phyloP scores from a whole-genome alignment of 1,284 basidiomycete species.

The Apiotrichum mycotoxinovorans region DNA sequence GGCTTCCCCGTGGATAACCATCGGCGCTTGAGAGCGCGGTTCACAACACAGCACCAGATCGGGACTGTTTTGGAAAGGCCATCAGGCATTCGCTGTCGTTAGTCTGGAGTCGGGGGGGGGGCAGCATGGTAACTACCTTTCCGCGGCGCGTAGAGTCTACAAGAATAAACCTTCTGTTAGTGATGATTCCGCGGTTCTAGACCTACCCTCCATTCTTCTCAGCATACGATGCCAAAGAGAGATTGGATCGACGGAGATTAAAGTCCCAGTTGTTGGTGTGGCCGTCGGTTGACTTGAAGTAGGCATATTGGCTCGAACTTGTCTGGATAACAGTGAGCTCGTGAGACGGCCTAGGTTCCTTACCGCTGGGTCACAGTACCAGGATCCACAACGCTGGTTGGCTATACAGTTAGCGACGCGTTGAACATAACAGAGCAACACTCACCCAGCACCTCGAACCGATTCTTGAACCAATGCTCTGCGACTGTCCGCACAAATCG shows the following conservation, averaged over 20 bases:
- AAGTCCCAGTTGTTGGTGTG: conserved; percentile 80
- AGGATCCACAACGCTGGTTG: conserved; percentile 88
- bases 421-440: conserved; percentile 4
- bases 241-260: conserved; percentile 78
- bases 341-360: conserved; percentile 1
- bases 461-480: conserved; percentile 51
- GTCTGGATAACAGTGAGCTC: conserved; percentile 38
- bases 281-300: conserved; percentile 98
- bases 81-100: conserved; percentile 88
- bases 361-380: conserved; percentile 76
- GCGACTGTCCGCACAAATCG: conserved; percentile 64
- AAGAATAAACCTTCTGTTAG: conserved; percentile 64
- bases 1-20: not conserved
- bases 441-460: conserved; percentile 44
- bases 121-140: too few species aligned
- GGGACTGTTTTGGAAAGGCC: conserved; percentile 92
- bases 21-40: conserved; percentile 58
- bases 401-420: conserved; percentile 55
- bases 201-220: conserved; percentile 60
- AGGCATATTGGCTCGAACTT: conserved; percentile 55
- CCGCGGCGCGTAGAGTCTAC: conserved; percentile 92
- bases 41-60: conserved; percentile 92
- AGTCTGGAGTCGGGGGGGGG: too few species aligned
- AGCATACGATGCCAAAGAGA: conserved; percentile 68
- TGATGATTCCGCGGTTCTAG: not conserved